Percentiles rank a stretch among this genome's conserved stretches.
These are phyloP conservation scores for Parastagonospora nodorum DNA, from an alignment of 2,329 filamentous ascomycete genomes.

Conservation along the genomic window DNA sequence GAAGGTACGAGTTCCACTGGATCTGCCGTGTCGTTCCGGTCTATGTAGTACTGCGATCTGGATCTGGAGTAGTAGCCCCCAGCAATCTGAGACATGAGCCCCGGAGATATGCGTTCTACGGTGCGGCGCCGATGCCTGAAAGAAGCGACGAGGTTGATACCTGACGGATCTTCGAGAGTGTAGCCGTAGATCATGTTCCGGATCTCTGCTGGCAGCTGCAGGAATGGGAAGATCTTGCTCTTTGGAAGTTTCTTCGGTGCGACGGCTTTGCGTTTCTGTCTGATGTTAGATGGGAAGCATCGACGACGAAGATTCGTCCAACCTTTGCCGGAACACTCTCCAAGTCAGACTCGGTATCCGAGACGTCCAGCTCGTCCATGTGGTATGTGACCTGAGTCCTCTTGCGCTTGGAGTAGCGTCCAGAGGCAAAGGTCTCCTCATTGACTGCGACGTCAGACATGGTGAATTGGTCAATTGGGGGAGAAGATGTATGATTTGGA, in stretches of 20 bases:
- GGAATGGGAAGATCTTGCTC: conserved; percentile 40
- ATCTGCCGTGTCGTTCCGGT: conserved; percentile 4
- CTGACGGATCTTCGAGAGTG: conserved; percentile 30
- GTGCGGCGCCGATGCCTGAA: conserved; percentile 37
- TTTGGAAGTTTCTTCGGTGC: conserved; percentile 30
- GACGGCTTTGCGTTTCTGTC: conserved; percentile 29
- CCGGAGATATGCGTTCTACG: conserved; percentile 23
- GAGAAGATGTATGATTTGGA: neutral
- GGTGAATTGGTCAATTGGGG: neutral
- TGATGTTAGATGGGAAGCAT: conserved; percentile 6
- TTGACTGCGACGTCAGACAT: conserved; percentile 21
- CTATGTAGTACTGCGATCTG: neutral
- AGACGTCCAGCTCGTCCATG: conserved; percentile 28
- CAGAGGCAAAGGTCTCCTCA: conserved; percentile 19
- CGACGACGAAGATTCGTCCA: conserved; percentile 3
- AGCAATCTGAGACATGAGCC: neutral
- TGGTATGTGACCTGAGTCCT: conserved; percentile 37
- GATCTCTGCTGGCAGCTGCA: conserved; percentile 42
- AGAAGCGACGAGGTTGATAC: conserved; percentile 29
- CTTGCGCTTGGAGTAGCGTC: conserved; percentile 43
- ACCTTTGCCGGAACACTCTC: conserved; percentile 33
- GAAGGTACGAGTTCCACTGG: conserved; percentile 21
- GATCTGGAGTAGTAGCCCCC: neutral
- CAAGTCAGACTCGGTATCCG: conserved; percentile 22
- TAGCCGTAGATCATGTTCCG: conserved; percentile 41